Evolutionary conservation across 495 filamentous ascomycete species (phyloP).

Genomic region (Penicillium salamii): DNA sequence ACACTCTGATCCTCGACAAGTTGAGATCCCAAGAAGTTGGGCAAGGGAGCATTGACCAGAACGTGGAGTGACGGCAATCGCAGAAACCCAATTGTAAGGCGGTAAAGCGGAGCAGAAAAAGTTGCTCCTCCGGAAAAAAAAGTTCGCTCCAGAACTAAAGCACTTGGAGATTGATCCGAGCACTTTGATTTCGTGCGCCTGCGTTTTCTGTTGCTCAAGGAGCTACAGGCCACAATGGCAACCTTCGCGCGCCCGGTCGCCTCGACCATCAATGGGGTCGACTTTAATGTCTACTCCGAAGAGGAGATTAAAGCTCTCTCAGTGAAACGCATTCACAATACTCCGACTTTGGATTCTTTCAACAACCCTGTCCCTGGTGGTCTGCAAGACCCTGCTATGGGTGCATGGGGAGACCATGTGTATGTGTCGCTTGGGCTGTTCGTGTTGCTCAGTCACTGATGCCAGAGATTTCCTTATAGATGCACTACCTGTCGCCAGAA

Average conservation of each 20-base stretch:
- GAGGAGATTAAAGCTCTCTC: constrained; percentile 86
- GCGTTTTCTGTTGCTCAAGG: constrained; percentile 41
- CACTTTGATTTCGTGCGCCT: constrained; percentile 31
- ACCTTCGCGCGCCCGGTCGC: constrained; percentile 88
- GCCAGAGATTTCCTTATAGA: constrained; percentile 45
- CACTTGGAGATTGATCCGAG: constrained; percentile 25
- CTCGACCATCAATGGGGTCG: constrained; percentile 80
- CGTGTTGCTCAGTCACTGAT: constrained; percentile 6
- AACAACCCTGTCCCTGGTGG: constrained; percentile 83
- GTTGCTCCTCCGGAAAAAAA: constrained; percentile 19
- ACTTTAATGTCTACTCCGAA: constrained; percentile 77
- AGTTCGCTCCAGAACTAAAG: constrained; percentile 25
- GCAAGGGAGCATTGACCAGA: background rate
- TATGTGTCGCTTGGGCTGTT: constrained; percentile 45
- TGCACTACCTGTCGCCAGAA: constrained; percentile 86
- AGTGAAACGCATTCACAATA: constrained; percentile 87
- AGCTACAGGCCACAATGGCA: constrained; percentile 51
- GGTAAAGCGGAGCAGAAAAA: constrained; percentile 33
- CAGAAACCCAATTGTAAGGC: constrained; percentile 16
- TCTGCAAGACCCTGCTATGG: constrained; percentile 88
- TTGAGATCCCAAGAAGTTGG: background rate
- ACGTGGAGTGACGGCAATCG: constrained; percentile 1
- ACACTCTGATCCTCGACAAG: constrained; percentile 1
- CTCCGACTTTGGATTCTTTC: constrained; percentile 83
- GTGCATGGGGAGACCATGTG: constrained; percentile 81